Evolutionary conservation across 2,329 filamentous ascomycete species (phyloP).

Genomic region (Gaeumannomyces tritici): DNA sequence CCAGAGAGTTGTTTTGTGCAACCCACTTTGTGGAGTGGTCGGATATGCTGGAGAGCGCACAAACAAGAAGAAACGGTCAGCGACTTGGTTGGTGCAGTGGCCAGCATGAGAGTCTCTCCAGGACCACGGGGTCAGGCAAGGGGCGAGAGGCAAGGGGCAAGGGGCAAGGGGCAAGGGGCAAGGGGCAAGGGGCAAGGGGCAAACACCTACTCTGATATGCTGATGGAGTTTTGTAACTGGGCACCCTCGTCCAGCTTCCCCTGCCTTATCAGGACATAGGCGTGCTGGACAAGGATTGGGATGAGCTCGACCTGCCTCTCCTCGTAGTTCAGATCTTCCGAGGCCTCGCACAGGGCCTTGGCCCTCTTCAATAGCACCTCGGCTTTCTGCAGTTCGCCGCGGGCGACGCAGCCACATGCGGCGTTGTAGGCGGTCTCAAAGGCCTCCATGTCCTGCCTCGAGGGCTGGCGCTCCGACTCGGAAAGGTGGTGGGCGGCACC

Average conservation of each 20-base stretch:
- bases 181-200: background rate
- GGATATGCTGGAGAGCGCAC: conserved; percentile 37
- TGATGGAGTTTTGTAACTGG: conserved; percentile 51
- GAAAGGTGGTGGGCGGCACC: conserved; percentile 41
- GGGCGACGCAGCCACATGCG: conserved; percentile 63
- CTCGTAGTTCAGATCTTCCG: conserved; percentile 63
- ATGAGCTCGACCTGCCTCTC: conserved; percentile 67
- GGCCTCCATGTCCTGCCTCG: conserved; percentile 55
- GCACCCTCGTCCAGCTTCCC: conserved; percentile 59
- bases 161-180: background rate
- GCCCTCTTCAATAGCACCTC: conserved; percentile 60
- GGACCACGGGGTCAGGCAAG: background rate
- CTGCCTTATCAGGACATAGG: conserved; percentile 59
- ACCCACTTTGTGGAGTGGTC: conserved; percentile 59
- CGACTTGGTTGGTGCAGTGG: background rate
- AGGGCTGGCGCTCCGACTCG: conserved; percentile 43
- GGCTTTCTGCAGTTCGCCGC: conserved; percentile 55
- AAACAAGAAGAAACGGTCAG: background rate
- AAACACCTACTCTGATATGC: conserved; percentile 46
- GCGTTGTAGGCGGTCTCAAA: conserved; percentile 80
- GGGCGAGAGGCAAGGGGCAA: background rate
- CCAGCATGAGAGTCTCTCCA: background rate
- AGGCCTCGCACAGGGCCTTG: conserved; percentile 59
- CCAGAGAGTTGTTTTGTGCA: conserved; percentile 52
- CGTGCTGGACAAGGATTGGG: conserved; percentile 67